A percentile compares a stretch with the other conserved stretches of the same genome.
These are phyloP conservation scores for Trichosporon inkin DNA, from an alignment of 1,284 basidiomycete species.

Conservation along the genomic window DNA sequence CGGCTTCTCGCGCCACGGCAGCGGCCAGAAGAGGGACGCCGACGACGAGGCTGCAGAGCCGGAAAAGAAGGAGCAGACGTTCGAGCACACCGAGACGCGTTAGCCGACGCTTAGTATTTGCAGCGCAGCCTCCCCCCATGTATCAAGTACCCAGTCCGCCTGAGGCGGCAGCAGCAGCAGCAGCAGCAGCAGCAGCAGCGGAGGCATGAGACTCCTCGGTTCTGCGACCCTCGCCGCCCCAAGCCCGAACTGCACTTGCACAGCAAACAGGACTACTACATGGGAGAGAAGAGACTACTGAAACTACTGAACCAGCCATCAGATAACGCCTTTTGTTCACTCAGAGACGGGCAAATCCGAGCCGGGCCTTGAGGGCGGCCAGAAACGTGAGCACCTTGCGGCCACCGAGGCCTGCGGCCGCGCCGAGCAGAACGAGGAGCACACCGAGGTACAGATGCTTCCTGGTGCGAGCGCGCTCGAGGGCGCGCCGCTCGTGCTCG, in stretches of 20 bases:
- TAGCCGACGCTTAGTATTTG: no score
- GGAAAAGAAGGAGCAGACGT: no score
- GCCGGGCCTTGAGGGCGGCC: not conserved
- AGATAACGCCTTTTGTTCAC: not conserved
- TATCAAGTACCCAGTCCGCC: not conserved
- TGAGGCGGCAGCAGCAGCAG: no score
- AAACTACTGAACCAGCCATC: no score
- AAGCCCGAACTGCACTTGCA: no score
- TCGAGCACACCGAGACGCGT: no score
- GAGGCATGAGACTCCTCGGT: no score
- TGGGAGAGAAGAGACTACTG: not conserved
- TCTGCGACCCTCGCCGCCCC: no score
- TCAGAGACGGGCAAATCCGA: slow-evolving; percentile 11
- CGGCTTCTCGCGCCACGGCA: not conserved
- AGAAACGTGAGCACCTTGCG: slow-evolving; percentile 6
- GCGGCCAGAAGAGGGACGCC: not conserved
- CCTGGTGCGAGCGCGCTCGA: slow-evolving; percentile 13
- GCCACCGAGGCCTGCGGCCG: slow-evolving; percentile 17
- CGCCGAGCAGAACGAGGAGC: slow-evolving; percentile 17
- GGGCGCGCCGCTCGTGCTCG: slow-evolving; percentile 29
- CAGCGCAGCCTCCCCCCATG: not conserved
- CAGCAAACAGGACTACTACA: not conserved
- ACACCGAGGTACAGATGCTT: slow-evolving; percentile 18
- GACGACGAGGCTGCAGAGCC: no score
- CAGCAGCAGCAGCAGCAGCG: no score